These are phyloP conservation scores for Pyrenophora graminea DNA, from an alignment of 2,329 filamentous ascomycete species.

Conservation along the genomic window DNA sequence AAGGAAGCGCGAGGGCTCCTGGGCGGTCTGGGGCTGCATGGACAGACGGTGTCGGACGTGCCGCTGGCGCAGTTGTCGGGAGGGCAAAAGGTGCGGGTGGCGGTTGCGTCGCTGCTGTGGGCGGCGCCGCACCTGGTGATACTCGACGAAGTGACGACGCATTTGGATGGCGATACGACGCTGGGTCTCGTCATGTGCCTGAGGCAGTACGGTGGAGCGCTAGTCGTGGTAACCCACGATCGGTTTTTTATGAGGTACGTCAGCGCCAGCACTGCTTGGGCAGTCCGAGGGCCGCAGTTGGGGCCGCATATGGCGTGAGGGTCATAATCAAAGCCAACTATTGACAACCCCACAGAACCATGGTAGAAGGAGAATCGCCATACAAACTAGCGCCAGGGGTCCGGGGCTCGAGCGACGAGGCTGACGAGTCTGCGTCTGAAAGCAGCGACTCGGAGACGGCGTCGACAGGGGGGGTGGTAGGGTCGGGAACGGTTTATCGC, in stretches of 20 bases:
- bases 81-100: slow-evolving; percentile 69
- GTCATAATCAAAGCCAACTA: slow-evolving; percentile 5
- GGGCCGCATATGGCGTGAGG: background rate
- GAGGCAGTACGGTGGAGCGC: slow-evolving; percentile 70
- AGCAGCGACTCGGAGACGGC: slow-evolving; percentile 52
- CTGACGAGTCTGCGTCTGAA: slow-evolving; percentile 31
- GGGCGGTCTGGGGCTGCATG: slow-evolving; percentile 70
- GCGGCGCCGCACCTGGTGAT: slow-evolving; percentile 71
- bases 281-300: background rate
- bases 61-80: slow-evolving; percentile 75
- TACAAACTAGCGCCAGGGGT: slow-evolving; percentile 43
- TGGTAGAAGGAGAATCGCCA: slow-evolving; percentile 64
- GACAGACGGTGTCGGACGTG: slow-evolving; percentile 72
- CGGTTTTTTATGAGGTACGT: slow-evolving; percentile 71
- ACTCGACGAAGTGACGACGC: slow-evolving; percentile 81
- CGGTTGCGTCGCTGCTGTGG: slow-evolving; percentile 72
- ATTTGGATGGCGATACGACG: slow-evolving; percentile 82
- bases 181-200: slow-evolving; percentile 70
- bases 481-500: slow-evolving; percentile 45
- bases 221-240: slow-evolving; percentile 80
- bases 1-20: slow-evolving; percentile 70
- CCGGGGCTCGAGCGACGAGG: slow-evolving; percentile 49
- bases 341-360: slow-evolving; percentile 55
- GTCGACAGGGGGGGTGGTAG: slow-evolving; percentile 50
- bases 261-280: background rate